These are phyloP conservation scores for Paramecium pentaurelia DNA, from an alignment of 73 alveolate genomes.

Conservation along the genomic window DNA sequence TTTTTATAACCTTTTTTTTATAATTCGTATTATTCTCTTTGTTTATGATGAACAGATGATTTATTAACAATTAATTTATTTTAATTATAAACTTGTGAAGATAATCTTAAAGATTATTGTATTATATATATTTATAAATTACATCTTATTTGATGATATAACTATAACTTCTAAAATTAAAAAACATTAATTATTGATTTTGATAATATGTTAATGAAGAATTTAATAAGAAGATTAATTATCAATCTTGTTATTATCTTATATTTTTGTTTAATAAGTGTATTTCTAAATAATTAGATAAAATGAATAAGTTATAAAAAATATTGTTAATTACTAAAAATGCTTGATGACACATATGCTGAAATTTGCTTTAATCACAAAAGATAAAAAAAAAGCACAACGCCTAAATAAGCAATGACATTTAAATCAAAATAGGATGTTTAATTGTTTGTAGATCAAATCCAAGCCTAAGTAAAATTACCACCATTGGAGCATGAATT, in stretches of 20 bases:
- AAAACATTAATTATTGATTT: neutral
- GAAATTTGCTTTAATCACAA: neutral
- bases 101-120: neutral
- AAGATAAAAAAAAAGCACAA: neutral
- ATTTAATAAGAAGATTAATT: neutral
- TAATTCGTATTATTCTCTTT: no score
- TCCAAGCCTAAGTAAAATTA: neutral
- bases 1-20: no score
- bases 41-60: no score
- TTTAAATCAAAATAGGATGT: neutral
- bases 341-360: slow-evolving; percentile 31
- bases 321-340: neutral
- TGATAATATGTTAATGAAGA: neutral
- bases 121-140: no score
- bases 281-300: neutral
- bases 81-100: no score
- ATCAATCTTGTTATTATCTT: neutral
- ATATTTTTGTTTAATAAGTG: neutral
- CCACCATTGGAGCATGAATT: neutral
- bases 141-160: neutral
- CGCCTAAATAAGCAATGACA: neutral
- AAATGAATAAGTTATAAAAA: neutral
- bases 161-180: neutral
- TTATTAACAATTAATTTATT: no score
- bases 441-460: neutral